Conservation (phyloP, 345 rosid genomes). For the Aquilaria malaccensis region DNA sequence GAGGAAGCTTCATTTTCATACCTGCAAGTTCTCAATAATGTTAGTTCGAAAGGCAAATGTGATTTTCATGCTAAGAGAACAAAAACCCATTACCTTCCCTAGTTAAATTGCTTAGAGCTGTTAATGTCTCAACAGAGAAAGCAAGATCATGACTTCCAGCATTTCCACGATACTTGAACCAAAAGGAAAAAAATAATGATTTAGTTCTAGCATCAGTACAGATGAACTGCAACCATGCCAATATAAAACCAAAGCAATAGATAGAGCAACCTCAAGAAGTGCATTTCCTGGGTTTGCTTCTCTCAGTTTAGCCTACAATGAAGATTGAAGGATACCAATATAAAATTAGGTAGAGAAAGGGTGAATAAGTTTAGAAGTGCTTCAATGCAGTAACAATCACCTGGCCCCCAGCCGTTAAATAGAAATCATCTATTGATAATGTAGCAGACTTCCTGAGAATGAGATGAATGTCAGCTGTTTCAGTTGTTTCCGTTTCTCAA, state of each 20-base stretch:
- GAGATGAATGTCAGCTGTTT: slow-evolving; percentile 5
- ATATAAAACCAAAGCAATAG: slow-evolving; percentile 1
- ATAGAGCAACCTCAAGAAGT: slow-evolving; percentile 61
- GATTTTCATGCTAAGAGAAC: slow-evolving; percentile 6
- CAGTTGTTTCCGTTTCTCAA: slow-evolving; percentile 1
- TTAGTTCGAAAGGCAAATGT: slow-evolving; percentile 10
- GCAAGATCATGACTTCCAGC: slow-evolving; percentile 98
- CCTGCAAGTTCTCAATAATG: slow-evolving; percentile 40
- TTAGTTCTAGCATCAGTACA: slow-evolving; percentile 2
- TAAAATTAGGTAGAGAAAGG: background rate
- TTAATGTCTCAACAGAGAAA: slow-evolving; percentile 65
- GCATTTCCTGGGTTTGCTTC: slow-evolving; percentile 71
- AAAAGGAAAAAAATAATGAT: slow-evolving; percentile 4
- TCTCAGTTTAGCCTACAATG: slow-evolving; percentile 63
- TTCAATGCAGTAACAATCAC: slow-evolving; percentile 26
- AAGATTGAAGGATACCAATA: slow-evolving; percentile 13
- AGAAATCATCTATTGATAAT: slow-evolving; percentile 88
- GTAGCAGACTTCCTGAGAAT: slow-evolving; percentile 74
- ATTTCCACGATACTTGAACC: slow-evolving; percentile 73
- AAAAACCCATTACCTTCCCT: slow-evolving; percentile 51
- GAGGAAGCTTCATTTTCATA: slow-evolving; percentile 84
- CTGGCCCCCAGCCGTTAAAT: slow-evolving; percentile 85
- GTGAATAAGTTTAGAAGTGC: slow-evolving; percentile 1
- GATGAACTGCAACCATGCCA: slow-evolving; percentile 2
- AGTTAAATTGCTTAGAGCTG: slow-evolving; percentile 44